Percentiles rank a stretch among this genome's conserved stretches.
These are phyloP conservation scores for Xylariaceae sp. DNA, from an alignment of 2,329 filamentous ascomycete species.

Conservation along the genomic window DNA sequence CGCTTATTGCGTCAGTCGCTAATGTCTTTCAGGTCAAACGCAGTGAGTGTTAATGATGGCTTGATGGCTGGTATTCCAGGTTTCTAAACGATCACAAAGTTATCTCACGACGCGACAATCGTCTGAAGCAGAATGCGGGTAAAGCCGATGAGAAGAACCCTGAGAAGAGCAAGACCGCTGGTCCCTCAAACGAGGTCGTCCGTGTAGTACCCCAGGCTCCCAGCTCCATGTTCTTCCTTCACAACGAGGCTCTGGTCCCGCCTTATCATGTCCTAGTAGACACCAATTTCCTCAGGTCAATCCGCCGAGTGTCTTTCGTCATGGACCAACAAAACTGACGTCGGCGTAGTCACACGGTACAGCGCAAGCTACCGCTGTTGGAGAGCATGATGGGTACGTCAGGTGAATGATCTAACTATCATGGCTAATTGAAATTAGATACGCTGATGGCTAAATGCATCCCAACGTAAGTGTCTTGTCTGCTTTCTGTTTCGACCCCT, in stretches of 20 bases:
- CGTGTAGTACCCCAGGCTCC: conserved; percentile 80
- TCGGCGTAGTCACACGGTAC: conserved; percentile 64
- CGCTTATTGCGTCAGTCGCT: conserved; percentile 27
- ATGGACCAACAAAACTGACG: background rate
- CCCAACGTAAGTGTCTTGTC: conserved; percentile 4
- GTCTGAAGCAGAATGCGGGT: conserved; percentile 75
- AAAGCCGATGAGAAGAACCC: conserved; percentile 58
- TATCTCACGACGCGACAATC: conserved; percentile 74
- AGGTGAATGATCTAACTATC: background rate
- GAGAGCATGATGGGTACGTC: conserved; percentile 65
- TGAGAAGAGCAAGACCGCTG: conserved; percentile 52
- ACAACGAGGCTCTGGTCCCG: conserved; percentile 71
- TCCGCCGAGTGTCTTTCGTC: background rate
- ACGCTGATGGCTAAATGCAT: background rate
- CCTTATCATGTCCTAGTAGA: conserved; percentile 60
- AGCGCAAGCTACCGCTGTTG: conserved; percentile 82
- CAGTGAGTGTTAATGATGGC: conserved; percentile 12
- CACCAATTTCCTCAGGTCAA: conserved; percentile 75
- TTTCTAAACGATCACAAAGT: conserved; percentile 35
- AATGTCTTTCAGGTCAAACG: conserved; percentile 26
- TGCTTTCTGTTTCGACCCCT: background rate
- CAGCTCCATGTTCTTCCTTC: conserved; percentile 74
- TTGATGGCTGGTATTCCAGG: background rate
- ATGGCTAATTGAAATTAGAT: background rate
- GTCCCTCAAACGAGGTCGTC: conserved; percentile 56